phyloP scores from a whole-genome alignment of 768 basidiomycete species.

The Amanita thiersii region DNA sequence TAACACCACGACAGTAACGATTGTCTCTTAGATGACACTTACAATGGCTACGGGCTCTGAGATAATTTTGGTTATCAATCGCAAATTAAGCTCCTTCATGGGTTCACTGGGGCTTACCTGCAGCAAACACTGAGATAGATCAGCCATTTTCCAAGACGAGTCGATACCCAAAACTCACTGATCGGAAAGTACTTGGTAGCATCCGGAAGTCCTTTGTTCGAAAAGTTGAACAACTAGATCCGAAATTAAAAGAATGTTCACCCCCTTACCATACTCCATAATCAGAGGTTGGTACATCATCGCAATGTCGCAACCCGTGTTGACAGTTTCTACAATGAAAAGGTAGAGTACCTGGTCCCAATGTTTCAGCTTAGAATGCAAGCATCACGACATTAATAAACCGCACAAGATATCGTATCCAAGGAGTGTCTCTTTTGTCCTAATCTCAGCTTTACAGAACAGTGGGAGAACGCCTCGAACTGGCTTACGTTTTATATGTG shows the following conservation, averaged over 20 bases:
- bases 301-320: constrained; percentile 34
- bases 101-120: constrained; percentile 11
- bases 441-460: background rate
- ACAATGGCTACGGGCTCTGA: constrained; percentile 26
- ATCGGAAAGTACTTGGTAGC: constrained; percentile 28
- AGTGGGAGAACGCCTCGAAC: background rate
- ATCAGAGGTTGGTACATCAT: constrained; percentile 42
- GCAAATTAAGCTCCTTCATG: background rate
- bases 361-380: background rate
- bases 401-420: constrained; percentile 33
- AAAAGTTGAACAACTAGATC: background rate
- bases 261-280: constrained; percentile 25
- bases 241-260: too few relatives aligned
- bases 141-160: constrained; percentile 13
- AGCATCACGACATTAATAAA: background rate
- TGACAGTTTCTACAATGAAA: constrained; percentile 33
- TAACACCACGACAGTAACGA: background rate
- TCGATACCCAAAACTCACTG: constrained; percentile 14
- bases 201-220: constrained; percentile 19
- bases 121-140: constrained; percentile 17
- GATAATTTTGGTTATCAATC: background rate
- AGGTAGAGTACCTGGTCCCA: constrained; percentile 35
- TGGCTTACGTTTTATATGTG: constrained; percentile 28
- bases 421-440: constrained; percentile 27
- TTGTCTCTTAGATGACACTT: constrained; percentile 10